phyloP scores from a whole-genome alignment of 2,329 filamentous ascomycete species.

The Pyricularia sp. region DNA sequence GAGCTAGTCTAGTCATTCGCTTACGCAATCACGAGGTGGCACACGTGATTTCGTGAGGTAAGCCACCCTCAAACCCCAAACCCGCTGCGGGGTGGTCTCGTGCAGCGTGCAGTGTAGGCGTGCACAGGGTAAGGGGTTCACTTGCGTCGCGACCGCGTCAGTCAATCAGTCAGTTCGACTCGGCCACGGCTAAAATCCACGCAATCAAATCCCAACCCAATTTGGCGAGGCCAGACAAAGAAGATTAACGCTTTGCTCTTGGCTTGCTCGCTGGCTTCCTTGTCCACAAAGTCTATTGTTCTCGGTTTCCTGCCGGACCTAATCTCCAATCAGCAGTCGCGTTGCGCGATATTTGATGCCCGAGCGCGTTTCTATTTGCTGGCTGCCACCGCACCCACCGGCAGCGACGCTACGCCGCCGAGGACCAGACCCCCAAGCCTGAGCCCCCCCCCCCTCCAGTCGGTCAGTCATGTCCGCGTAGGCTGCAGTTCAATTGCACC shows the following conservation, averaged over 20 bases:
- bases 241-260: not conserved
- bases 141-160: not conserved
- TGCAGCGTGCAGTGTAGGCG: not conserved
- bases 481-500: not conserved
- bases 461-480: not conserved
- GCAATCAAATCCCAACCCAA: not conserved
- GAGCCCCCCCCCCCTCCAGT: not conserved
- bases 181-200: not conserved
- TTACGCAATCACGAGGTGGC: not conserved
- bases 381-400: not conserved
- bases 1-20: not conserved
- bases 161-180: conserved; percentile 1
- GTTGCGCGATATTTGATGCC: not conserved
- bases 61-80: not conserved
- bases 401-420: not conserved
- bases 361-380: not conserved
- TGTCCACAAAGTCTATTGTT: not conserved
- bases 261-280: not conserved
- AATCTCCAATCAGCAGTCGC: not conserved
- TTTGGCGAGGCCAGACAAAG: not conserved
- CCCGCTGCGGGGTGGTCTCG: not conserved
- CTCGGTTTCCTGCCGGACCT: not conserved
- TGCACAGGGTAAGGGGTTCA: not conserved
- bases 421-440: not conserved
- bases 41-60: not conserved